These are phyloP conservation scores for Candida ulmi DNA, from an alignment of 805 yeast genomes.

Conservation along the genomic window DNA sequence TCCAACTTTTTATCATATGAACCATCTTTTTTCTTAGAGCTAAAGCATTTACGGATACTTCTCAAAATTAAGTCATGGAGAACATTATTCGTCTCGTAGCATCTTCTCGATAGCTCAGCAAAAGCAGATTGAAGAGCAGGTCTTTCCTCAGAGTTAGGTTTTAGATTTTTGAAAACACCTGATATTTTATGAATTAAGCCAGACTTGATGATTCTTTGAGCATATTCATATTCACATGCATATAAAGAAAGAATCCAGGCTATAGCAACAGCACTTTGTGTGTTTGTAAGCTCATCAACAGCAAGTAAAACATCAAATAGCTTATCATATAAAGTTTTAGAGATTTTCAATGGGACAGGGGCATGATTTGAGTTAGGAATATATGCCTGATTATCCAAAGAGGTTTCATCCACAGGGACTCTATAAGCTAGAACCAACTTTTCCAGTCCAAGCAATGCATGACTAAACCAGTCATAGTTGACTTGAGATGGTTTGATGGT, in stretches of 20 bases:
- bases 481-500: conserved; percentile 32
- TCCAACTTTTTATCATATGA: conserved; percentile 34
- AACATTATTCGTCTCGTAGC: conserved; percentile 56
- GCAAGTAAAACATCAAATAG: conserved; percentile 41
- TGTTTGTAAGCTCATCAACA: conserved; percentile 34
- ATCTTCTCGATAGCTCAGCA: conserved; percentile 54
- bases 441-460: conserved; percentile 50
- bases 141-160: conserved; percentile 28
- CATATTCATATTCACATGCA: conserved; percentile 38
- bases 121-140: conserved; percentile 42
- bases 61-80: conserved; percentile 43
- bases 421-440: conserved; percentile 45
- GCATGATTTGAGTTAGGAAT: conserved; percentile 10
- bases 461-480: conserved; percentile 52
- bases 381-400: conserved; percentile 20
- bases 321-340: conserved; percentile 18
- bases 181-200: conserved; percentile 44
- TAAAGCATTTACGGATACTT: conserved; percentile 44
- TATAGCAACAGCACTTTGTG: conserved; percentile 45
- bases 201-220: conserved; percentile 38
- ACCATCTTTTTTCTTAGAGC: conserved; percentile 25
- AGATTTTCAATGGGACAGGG: conserved; percentile 20
- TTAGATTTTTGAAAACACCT: conserved; percentile 30
- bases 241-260: conserved; percentile 51
- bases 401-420: conserved; percentile 39